A percentile compares a stretch with the other conserved stretches of the same genome.
These are phyloP conservation scores for Cyclocybe aegerita DNA, from an alignment of 768 basidiomycete species.

Conservation along the genomic window DNA sequence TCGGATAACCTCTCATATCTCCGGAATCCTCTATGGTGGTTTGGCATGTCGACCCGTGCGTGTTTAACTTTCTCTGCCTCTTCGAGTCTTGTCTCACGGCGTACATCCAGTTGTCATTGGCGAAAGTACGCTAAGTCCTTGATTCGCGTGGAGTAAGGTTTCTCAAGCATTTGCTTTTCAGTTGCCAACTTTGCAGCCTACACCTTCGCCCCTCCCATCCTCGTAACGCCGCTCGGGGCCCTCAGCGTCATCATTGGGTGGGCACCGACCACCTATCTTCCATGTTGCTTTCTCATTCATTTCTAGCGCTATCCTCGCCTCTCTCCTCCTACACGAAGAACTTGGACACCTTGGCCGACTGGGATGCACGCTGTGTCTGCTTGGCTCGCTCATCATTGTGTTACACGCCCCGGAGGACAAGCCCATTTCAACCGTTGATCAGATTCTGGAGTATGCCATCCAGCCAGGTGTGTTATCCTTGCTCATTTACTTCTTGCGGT, in stretches of 20 bases:
- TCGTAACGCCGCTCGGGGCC: constrained; percentile 98
- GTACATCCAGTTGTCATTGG: constrained; percentile 78
- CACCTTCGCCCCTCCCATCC: constrained; percentile 94
- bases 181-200: constrained; percentile 95
- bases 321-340: constrained; percentile 89
- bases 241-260: constrained; percentile 96
- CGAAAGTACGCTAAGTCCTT: constrained; percentile 58
- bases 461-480: constrained; percentile 68
- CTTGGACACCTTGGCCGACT: constrained; percentile 90
- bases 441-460: constrained; percentile 90
- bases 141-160: background rate
- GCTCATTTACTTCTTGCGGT: background rate
- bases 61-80: constrained; percentile 19
- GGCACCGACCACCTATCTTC: constrained; percentile 22
- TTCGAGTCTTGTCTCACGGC: background rate
- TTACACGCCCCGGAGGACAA: constrained; percentile 97
- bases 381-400: constrained; percentile 93
- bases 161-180: constrained; percentile 22
- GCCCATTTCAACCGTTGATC: constrained; percentile 87
- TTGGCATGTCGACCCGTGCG: constrained; percentile 89
- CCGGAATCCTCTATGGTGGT: constrained; percentile 95
- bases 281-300: background rate
- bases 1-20: constrained; percentile 88
- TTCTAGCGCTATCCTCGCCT: constrained; percentile 86
- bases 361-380: constrained; percentile 79